Percentiles rank a stretch among this genome's conserved stretches.
phyloP scores from a whole-genome alignment of 768 basidiomycete genomes.

The Mycena kentingensis region DNA sequence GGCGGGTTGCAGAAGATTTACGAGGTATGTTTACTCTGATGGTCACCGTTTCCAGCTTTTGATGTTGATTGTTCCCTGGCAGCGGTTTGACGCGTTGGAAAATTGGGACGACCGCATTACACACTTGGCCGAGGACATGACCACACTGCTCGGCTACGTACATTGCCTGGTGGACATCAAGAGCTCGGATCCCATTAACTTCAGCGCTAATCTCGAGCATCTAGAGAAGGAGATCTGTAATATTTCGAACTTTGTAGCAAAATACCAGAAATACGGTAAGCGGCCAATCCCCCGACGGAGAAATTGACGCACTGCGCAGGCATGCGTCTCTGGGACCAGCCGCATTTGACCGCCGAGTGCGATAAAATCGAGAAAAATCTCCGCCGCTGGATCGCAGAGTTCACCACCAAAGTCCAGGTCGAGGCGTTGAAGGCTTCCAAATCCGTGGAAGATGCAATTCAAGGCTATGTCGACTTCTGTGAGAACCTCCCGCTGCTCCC shows the following conservation, averaged over 20 bases:
- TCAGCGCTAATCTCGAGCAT: not conserved
- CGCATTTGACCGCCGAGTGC: conserved; percentile 6
- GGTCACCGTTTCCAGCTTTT: not conserved
- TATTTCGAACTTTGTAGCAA: conserved; percentile 4
- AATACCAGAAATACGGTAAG: conserved; percentile 9
- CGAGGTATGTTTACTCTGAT: not conserved
- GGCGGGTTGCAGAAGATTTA: not conserved
- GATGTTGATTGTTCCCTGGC: not conserved
- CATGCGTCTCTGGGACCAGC: not conserved
- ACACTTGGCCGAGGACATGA: conserved; percentile 13
- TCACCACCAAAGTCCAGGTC: not conserved
- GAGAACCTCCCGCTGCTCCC: not conserved
- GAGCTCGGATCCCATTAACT: not conserved
- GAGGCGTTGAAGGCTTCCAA: conserved; percentile 4
- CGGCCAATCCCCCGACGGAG: not conserved
- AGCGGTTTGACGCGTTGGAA: conserved; percentile 3
- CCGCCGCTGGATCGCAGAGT: conserved; percentile 9
- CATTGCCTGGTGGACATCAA: not conserved
- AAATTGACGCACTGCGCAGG: not conserved
- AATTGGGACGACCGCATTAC: conserved; percentile 9
- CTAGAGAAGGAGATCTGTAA: conserved; percentile 1
- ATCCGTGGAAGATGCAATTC: not conserved
- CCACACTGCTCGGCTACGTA: not conserved
- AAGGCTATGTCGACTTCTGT: conserved; percentile 1
- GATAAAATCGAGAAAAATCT: conserved; percentile 1